Evolutionary conservation across 2,329 filamentous ascomycete genomes (phyloP), one percentile per base, ranked within the genome.

Genomic region (Macroventuria anomochaeta): DNA sequence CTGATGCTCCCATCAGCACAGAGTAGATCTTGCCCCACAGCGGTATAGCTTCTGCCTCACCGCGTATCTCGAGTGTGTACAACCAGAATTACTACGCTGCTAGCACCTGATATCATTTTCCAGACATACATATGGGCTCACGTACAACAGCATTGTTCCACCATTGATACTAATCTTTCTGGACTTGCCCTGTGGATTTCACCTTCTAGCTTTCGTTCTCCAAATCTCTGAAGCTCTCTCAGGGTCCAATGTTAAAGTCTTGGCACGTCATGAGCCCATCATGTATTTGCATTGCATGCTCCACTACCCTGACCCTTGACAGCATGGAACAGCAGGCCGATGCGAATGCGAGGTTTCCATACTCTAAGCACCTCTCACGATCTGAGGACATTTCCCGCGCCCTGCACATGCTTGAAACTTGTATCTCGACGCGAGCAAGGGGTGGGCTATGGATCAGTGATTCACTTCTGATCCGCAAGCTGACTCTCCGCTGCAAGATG

Each of bases 21-120:
- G 18, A 40, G 58, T n/a, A 46, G 46, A 62, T 66, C 60, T 36
- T 51, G 48, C 28, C 62, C 53, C 17, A 23, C 7, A 26, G 29
- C 8, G 28, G 57, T 53, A 55, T 54, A 53, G 53, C 48, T 33
- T 29, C 31, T 53, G 33, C 48, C 25, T 61, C 49, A 52, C 28
- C 21, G 38, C 32, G 37, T 20, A 20, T 40, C 10, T 34, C 17
- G 25, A 20, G 21, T 23, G 5, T 31, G 21, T 26, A 31, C 15
- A 20, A 8, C n/a, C n/a, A 29, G 2, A n/a, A 4, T 18, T 5
- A 10, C n/a, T 13, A 33, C 31, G 5, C n/a, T 33, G 5, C 31
- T 33, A 7, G 12, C 28, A 29, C 7, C 28, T 29, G 7, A 29
- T 8, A 8, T 29, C 7, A 3, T 29, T 13, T 29, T 34, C 12